Evolutionary conservation across 345 rosid genomes (phyloP), one percentile per base, ranked within the genome.

Genomic region (Pelargonium nanum): DNA sequence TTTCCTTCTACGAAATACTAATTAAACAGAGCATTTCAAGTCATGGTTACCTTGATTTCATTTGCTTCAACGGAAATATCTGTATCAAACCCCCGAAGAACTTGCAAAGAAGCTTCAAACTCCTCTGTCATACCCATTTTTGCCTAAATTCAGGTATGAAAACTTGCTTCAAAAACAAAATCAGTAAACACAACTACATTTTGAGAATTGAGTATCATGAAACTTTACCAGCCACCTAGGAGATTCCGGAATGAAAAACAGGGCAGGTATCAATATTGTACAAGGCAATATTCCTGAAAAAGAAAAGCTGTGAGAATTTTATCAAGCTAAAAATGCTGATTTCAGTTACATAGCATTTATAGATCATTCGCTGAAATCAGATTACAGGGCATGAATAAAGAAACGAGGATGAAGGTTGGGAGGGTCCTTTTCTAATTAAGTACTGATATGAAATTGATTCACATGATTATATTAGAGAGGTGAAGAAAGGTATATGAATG

Each of bases 61-160:
- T 85, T 84, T 65, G 89, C 87, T 77, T 93, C 99, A 65, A 75
- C 19, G 13, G 94, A 77, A 59, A 93, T 93, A 78, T 93, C 97
- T 62, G 94, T 63, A 40, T 92, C 96, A 65, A 92, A 92, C 32
- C 98, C 98, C 54, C 98, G 69, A 28, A 92, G 86, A 68, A 92
- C 98, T 92, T 92, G 98, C 83, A 91, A 75, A 57, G 97, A 89
- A 59, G 93, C 74, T 76, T 92, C 99, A 69, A 87, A 92, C 26
- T 93, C 99, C 62, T 93, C 99, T 6, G 80, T 85, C 97, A 83
- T 87, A 32, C 99, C 99, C 97, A 93, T 93, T 83, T 89, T 93
- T 21, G 99, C 99, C 99, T 93, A 67, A 51, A 77, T 65, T 57
- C 21, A 52, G 22, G 26, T 66, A 66, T 34, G n/a, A 22, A 25